These are phyloP conservation scores for Cerrena zonata DNA, from an alignment of 1,284 basidiomycete species.

Conservation along the genomic window DNA sequence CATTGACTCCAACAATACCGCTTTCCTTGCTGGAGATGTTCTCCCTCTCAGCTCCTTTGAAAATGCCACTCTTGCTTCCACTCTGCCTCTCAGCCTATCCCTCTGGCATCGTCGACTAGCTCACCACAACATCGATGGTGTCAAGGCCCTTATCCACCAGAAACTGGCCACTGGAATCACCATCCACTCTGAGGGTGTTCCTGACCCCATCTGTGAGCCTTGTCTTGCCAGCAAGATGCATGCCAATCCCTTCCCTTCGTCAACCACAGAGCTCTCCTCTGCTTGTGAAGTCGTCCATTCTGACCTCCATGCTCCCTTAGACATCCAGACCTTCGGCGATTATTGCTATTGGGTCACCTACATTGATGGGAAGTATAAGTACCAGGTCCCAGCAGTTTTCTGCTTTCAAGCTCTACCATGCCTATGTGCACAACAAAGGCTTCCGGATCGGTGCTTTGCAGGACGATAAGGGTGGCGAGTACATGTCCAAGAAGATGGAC, in stretches of 20 bases:
- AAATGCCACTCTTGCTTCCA: conserved; percentile 4
- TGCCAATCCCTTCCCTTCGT: conserved; percentile 14
- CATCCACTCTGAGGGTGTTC: conserved; percentile 10
- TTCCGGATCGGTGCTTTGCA: conserved; percentile 17
- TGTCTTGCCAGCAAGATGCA: conserved; percentile 20
- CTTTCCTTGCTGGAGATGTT: conserved; percentile 15
- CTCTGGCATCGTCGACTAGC: conserved; percentile 18
- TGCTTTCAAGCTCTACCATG: conserved; percentile 18
- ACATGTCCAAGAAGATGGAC: conserved; percentile 21
- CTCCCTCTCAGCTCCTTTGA: conserved; percentile 14
- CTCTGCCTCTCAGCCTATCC: conserved; percentile 11
- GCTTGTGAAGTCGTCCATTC: conserved; percentile 29
- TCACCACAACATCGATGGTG: conserved; percentile 3
- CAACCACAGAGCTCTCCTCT: conserved; percentile 13
- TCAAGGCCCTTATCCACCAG: conserved; percentile 1
- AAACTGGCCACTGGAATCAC: conserved; percentile 8
- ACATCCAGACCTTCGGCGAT: conserved; percentile 20
- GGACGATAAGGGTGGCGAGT: conserved; percentile 30
- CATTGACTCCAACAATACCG: conserved; percentile 14
- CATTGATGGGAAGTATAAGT: conserved; percentile 27
- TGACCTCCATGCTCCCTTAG: conserved; percentile 31
- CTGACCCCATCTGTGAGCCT: conserved; percentile 19
- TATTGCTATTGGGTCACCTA: conserved; percentile 31
- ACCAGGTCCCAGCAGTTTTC: conserved; percentile 15
- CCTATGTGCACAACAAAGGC: conserved; percentile 19